Evolutionary conservation across 192 early-diverging fungal species (phyloP).

Genomic region (Glomus cerebriforme): DNA sequence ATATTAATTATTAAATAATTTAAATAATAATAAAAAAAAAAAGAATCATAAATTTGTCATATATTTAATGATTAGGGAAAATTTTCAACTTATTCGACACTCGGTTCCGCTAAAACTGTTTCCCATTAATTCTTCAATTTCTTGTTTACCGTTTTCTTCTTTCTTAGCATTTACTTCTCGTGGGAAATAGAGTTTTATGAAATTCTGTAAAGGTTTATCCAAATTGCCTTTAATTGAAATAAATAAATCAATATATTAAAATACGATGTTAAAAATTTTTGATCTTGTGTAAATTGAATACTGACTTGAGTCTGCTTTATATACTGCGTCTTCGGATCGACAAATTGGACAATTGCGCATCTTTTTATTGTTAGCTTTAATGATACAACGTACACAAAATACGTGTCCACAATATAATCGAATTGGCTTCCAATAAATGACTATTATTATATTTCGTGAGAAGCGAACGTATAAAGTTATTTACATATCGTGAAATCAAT

Average conservation of each 20-base stretch:
- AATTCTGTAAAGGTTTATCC: slow-evolving; percentile 67
- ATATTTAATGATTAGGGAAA: background rate
- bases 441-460: slow-evolving; percentile 32
- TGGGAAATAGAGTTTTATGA: slow-evolving; percentile 78
- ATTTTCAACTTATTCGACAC: background rate
- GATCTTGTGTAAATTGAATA: background rate
- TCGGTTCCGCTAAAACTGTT: slow-evolving; percentile 3
- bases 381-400: slow-evolving; percentile 78
- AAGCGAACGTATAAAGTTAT: slow-evolving; percentile 1
- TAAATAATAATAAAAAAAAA: no score
- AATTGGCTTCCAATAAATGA: slow-evolving; percentile 76
- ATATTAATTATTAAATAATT: no score
- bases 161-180: slow-evolving; percentile 75
- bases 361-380: slow-evolving; percentile 67
- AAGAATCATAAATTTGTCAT: no score
- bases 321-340: slow-evolving; percentile 60
- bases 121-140: slow-evolving; percentile 64
- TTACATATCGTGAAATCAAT: background rate
- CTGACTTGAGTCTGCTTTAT: slow-evolving; percentile 52
- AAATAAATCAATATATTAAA: background rate
- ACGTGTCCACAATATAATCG: slow-evolving; percentile 74
- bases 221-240: slow-evolving; percentile 44
- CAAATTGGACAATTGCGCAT: slow-evolving; percentile 78
- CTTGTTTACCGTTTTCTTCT: slow-evolving; percentile 62
- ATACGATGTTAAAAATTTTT: background rate